These are phyloP conservation scores for Candida gigantensis DNA, from an alignment of 1,139 yeast genomes.

Conservation along the genomic window DNA sequence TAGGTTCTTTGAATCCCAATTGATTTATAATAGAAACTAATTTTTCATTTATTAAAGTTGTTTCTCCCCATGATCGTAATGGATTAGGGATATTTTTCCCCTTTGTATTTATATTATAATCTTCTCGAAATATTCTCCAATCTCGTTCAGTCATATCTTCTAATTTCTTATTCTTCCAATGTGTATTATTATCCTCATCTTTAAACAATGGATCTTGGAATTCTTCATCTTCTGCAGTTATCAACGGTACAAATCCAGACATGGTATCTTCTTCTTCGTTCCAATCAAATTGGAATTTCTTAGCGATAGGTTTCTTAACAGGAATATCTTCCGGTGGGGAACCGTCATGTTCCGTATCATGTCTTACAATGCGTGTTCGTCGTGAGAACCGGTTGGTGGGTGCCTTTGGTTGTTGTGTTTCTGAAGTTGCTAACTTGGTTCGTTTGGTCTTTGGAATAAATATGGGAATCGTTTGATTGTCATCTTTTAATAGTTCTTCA, in stretches of 20 bases:
- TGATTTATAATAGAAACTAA: constrained; percentile 32
- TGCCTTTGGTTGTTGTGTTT: no score
- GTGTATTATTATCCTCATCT: constrained; percentile 32
- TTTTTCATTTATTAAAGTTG: constrained; percentile 40
- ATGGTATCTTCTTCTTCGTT: constrained; percentile 66
- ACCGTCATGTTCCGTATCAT: no score
- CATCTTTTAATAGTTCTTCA: constrained; percentile 41
- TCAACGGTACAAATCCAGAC: constrained; percentile 43
- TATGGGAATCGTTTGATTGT: constrained; percentile 29
- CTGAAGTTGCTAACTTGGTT: constrained; percentile 29
- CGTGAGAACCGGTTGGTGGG: constrained; percentile 3
- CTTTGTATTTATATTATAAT: constrained; percentile 63
- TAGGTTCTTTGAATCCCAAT: constrained; percentile 62
- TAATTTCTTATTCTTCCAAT: constrained; percentile 72
- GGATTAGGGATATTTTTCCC: constrained; percentile 61
- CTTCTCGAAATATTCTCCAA: constrained; percentile 88
- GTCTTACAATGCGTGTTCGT: no score
- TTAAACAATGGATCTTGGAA: constrained; percentile 14
- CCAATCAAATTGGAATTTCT: constrained; percentile 68
- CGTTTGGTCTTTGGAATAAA: constrained; percentile 54
- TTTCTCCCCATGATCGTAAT: constrained; percentile 71
- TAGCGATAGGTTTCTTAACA: constrained; percentile 12
- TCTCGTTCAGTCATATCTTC: constrained; percentile 75
- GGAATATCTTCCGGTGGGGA: no score
- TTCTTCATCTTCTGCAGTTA: constrained; percentile 24